Percentiles rank a stretch among this genome's conserved stretches.
phyloP scores from a whole-genome alignment of 2,329 filamentous ascomycete species.

The Aspergillus sp. region DNA sequence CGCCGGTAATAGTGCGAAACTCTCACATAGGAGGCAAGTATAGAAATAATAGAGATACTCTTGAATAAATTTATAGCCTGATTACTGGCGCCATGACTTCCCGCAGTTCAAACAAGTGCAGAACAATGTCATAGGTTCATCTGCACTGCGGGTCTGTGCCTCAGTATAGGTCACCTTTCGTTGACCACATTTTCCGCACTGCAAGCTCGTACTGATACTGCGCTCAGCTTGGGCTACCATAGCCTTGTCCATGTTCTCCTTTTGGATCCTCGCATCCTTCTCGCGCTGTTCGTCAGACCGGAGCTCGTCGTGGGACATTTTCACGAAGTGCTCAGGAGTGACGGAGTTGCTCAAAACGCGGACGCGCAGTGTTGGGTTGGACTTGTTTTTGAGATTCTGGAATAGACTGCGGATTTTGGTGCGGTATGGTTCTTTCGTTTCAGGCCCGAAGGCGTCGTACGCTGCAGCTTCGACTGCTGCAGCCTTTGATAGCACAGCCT shows the following conservation, averaged over 20 bases:
- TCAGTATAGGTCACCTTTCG: slow-evolving; percentile 95
- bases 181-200: slow-evolving; percentile 89
- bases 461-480: slow-evolving; percentile 77
- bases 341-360: slow-evolving; percentile 77
- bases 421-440: slow-evolving; percentile 72
- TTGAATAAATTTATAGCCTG: background rate
- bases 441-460: slow-evolving; percentile 67
- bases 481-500: slow-evolving; percentile 65
- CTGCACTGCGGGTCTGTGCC: slow-evolving; percentile 90
- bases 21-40: slow-evolving; percentile 5
- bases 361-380: slow-evolving; percentile 73
- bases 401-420: slow-evolving; percentile 89
- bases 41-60: slow-evolving; percentile 7
- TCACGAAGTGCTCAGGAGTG: slow-evolving; percentile 69
- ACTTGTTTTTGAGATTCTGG: slow-evolving; percentile 91
- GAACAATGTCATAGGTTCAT: slow-evolving; percentile 71
- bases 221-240: slow-evolving; percentile 92
- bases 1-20: slow-evolving; percentile 11
- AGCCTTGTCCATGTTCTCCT: slow-evolving; percentile 95
- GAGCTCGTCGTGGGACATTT: slow-evolving; percentile 86
- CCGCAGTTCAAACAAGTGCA: slow-evolving; percentile 50
- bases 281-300: slow-evolving; percentile 80
- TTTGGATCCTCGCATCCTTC: slow-evolving; percentile 72
- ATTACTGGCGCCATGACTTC: slow-evolving; percentile 48
- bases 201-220: slow-evolving; percentile 82